A percentile compares a stretch with the other conserved stretches of the same genome.
Conservation (phyloP, 2,329 filamentous ascomycete species). For the Rhynchosporium agropyri region DNA sequence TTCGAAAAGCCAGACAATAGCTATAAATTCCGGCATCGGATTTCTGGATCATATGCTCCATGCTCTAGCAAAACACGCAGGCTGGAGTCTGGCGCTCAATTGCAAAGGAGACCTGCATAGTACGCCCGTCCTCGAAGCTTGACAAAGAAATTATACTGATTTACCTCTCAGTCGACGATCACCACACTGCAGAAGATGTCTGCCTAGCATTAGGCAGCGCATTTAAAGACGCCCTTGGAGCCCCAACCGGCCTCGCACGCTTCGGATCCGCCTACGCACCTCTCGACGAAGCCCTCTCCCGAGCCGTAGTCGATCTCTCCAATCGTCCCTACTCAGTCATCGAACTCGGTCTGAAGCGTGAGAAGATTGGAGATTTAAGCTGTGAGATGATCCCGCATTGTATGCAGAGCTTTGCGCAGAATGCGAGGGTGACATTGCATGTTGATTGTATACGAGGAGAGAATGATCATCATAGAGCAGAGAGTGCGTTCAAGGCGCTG, state of each 20-base stretch:
- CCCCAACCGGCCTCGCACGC: slow-evolving; percentile 78
- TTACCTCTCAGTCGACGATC: slow-evolving; percentile 77
- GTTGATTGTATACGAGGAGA: slow-evolving; percentile 88
- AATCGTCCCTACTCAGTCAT: slow-evolving; percentile 87
- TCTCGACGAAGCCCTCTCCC: slow-evolving; percentile 91
- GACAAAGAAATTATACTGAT: slow-evolving; percentile 21
- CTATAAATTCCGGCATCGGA: slow-evolving; percentile 89
- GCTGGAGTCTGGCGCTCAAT: slow-evolving; percentile 84
- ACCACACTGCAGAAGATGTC: slow-evolving; percentile 96
- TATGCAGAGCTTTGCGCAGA: slow-evolving; percentile 90
- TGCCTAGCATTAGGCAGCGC: slow-evolving; percentile 88
- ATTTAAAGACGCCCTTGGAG: slow-evolving; percentile 79
- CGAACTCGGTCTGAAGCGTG: slow-evolving; percentile 80
- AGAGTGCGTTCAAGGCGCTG: slow-evolving; percentile 96
- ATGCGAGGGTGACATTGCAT: slow-evolving; percentile 88
- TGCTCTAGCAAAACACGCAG: slow-evolving; percentile 91
- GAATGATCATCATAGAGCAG: slow-evolving; percentile 95
- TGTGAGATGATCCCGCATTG: slow-evolving; percentile 98
- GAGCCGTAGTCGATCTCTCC: slow-evolving; percentile 91
- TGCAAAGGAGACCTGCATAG: slow-evolving; percentile 91
- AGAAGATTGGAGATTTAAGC: slow-evolving; percentile 91
- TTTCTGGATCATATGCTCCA: slow-evolving; percentile 99
- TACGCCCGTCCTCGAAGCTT: slow-evolving; percentile 49
- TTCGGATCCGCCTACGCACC: slow-evolving; percentile 93
- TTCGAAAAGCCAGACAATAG: slow-evolving; percentile 82